Percentiles rank a stretch among this genome's conserved stretches.
These are phyloP conservation scores for Lanmaoa pseudosensibilis DNA, from an alignment of 768 basidiomycete species.

Conservation along the genomic window DNA sequence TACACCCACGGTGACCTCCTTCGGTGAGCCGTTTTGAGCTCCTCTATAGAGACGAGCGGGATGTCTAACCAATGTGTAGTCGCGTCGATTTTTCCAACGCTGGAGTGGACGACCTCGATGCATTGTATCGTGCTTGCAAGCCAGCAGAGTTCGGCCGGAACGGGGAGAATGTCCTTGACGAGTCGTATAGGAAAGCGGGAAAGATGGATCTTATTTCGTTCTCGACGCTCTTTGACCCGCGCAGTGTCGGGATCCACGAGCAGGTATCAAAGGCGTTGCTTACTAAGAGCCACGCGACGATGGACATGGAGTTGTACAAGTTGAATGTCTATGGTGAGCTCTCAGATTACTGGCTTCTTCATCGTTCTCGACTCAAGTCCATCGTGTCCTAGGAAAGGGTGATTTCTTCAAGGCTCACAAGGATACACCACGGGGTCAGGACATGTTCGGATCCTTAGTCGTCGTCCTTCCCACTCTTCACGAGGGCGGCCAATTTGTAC, in stretches of 20 bases:
- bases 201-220: slow-evolving; percentile 44
- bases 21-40: not conserved
- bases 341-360: too few species aligned
- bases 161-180: slow-evolving; percentile 3
- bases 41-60: not conserved
- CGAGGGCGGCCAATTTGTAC: slow-evolving; percentile 14
- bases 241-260: slow-evolving; percentile 2
- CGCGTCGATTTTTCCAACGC: not conserved
- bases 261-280: slow-evolving; percentile 1
- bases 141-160: slow-evolving; percentile 7
- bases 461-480: slow-evolving; percentile 45
- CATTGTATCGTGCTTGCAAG: slow-evolving; percentile 2
- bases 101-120: not conserved
- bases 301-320: slow-evolving; percentile 40
- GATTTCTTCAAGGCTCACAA: slow-evolving; percentile 14
- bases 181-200: slow-evolving; percentile 41
- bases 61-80: not conserved
- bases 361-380: not conserved
- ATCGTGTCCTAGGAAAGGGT: not conserved
- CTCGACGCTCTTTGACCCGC: slow-evolving; percentile 9
- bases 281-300: not conserved
- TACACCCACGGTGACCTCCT: not conserved
- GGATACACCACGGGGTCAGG: slow-evolving; percentile 35
- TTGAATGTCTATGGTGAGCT: slow-evolving; percentile 46
- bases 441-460: slow-evolving; percentile 55